Conservation (phyloP, 257 asterid genomes). For the Petunia axillaris region DNA sequence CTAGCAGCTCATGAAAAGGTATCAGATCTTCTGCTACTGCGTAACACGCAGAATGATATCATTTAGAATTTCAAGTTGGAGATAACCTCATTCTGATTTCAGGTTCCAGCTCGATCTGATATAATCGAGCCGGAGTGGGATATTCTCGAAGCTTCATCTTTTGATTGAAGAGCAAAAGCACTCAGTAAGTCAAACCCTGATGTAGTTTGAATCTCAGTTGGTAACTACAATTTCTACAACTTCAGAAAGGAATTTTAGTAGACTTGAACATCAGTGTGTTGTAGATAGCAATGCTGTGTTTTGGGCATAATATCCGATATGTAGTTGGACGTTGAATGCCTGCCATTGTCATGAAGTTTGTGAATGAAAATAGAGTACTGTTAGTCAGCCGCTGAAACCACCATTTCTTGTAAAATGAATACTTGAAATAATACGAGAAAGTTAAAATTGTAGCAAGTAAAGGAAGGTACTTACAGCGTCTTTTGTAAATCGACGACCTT, state of each 20-base stretch:
- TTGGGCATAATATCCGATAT: background rate
- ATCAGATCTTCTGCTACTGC: background rate
- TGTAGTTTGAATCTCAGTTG: background rate
- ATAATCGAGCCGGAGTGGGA: background rate
- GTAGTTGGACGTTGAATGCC: too few relatives aligned
- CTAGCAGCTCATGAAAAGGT: slow-evolving; percentile 15
- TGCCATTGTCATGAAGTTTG: background rate
- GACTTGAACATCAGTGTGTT: background rate
- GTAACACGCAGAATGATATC: background rate
- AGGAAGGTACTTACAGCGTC: background rate
- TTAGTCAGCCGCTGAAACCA: background rate
- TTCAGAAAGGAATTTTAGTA: background rate
- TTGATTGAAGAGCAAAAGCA: background rate
- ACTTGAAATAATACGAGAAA: background rate
- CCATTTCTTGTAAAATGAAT: background rate
- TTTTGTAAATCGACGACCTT: too few relatives aligned
- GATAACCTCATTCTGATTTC: background rate
- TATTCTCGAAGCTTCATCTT: background rate
- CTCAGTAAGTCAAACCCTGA: background rate
- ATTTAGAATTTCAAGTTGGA: background rate
- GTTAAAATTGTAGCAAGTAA: background rate
- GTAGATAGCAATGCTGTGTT: background rate
- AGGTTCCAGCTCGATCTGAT: background rate
- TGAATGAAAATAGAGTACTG: background rate
- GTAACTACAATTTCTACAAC: background rate